A percentile compares a stretch with the other conserved stretches of the same genome.
These are phyloP conservation scores for Chrysopogon serrulatus DNA, from an alignment of 176 grass and related monocot species.

Conservation along the genomic window DNA sequence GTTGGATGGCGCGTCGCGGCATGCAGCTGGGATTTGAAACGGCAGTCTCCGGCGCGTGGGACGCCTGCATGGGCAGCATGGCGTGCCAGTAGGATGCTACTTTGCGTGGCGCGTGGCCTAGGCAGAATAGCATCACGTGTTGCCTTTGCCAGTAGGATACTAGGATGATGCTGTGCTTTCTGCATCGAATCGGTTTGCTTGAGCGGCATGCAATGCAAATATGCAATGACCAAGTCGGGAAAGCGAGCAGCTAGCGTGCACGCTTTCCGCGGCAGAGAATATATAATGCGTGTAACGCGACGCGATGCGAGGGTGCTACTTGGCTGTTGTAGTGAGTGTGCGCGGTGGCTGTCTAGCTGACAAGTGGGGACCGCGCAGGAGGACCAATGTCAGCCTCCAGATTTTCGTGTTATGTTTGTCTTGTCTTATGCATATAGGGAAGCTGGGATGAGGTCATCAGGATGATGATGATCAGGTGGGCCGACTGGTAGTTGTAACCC, in stretches of 20 bases:
- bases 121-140: not conserved
- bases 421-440: not conserved
- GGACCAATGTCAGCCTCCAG: not conserved
- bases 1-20: not conserved
- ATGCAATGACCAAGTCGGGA: not conserved
- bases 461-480: not conserved
- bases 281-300: no score
- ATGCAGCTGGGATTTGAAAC: not conserved
- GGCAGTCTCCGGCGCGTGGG: not conserved
- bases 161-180: not conserved
- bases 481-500: not conserved
- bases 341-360: not conserved
- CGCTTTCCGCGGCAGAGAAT: no score
- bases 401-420: no score
- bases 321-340: no score
- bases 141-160: not conserved
- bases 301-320: no score
- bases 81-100: conserved; percentile 27
- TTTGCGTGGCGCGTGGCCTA: conserved; percentile 24
- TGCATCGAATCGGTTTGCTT: not conserved
- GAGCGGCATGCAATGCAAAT: not conserved
- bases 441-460: no score
- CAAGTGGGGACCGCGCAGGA: not conserved
- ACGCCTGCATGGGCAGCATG: not conserved
- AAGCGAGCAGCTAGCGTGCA: not conserved